Percentiles rank a stretch among this genome's conserved stretches.
phyloP scores from a whole-genome alignment of 495 filamentous ascomycete species.

The Lineolata rhizophorae region DNA sequence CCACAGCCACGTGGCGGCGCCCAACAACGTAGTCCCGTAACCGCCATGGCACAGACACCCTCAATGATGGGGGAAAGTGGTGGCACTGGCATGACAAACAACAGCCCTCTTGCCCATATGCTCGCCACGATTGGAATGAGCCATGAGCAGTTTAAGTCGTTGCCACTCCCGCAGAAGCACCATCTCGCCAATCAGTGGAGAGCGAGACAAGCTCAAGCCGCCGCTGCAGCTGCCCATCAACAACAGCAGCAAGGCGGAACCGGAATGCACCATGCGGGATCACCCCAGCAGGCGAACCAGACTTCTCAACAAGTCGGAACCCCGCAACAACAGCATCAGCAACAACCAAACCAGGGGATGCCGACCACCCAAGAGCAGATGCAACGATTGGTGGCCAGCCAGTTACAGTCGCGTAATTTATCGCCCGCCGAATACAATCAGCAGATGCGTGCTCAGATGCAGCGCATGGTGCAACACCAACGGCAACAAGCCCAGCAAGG shows the following conservation, averaged over 20 bases:
- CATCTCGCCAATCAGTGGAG: background rate
- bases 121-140: no score
- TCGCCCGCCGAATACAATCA: background rate
- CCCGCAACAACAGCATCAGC: background rate
- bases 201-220: no score
- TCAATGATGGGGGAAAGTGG: constrained; percentile 7
- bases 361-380: background rate
- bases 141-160: background rate
- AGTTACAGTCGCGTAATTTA: background rate
- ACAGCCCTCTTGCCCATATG: background rate
- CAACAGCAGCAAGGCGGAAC: no score
- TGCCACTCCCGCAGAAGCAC: background rate
- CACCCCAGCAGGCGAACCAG: no score
- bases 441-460: background rate
- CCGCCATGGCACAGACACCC: constrained; percentile 45
- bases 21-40: constrained; percentile 16
- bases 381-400: background rate
- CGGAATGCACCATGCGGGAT: no score
- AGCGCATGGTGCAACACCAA: background rate
- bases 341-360: background rate
- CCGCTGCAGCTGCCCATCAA: no score
- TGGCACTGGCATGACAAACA: background rate
- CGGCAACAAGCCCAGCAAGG: no score
- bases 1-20: constrained; percentile 17
- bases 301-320: background rate